Conservation (phyloP, 73 alveolate genomes). For the Urostyla sp. region DNA sequence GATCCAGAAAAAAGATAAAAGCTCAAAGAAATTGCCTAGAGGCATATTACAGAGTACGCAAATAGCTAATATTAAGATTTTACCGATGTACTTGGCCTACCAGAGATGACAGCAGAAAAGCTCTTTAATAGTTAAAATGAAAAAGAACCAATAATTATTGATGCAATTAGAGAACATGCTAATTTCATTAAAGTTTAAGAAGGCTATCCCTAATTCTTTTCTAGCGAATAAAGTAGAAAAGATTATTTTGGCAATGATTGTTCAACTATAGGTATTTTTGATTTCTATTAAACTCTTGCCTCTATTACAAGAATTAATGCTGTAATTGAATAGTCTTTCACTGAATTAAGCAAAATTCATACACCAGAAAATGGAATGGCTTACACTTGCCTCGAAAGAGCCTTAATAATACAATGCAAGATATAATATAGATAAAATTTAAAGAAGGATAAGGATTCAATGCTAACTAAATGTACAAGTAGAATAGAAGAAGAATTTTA, state of each 20-base stretch:
- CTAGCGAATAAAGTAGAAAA: background rate
- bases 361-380: constrained; percentile 75
- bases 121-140: constrained; percentile 50
- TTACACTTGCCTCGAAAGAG: constrained; percentile 40
- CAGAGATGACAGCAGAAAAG: constrained; percentile 76
- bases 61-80: constrained; percentile 67
- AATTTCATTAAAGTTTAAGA: constrained; percentile 63
- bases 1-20: constrained; percentile 47
- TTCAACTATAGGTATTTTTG: constrained; percentile 17
- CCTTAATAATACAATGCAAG: constrained; percentile 34
- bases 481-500: constrained; percentile 64
- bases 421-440: constrained; percentile 15
- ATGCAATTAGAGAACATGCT: constrained; percentile 66
- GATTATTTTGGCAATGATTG: background rate
- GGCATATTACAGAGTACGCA: constrained; percentile 74
- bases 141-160: constrained; percentile 72
- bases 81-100: constrained; percentile 69
- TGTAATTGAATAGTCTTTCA: background rate
- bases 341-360: constrained; percentile 22
- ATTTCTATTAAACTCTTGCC: constrained; percentile 65
- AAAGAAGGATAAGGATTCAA: background rate
- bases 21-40: constrained; percentile 58
- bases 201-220: constrained; percentile 71
- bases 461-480: constrained; percentile 1
- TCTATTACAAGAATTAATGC: constrained; percentile 45